These are phyloP conservation scores for Globisporangium viniferum DNA, from an alignment of 352 stramenopile species.

Conservation along the genomic window DNA sequence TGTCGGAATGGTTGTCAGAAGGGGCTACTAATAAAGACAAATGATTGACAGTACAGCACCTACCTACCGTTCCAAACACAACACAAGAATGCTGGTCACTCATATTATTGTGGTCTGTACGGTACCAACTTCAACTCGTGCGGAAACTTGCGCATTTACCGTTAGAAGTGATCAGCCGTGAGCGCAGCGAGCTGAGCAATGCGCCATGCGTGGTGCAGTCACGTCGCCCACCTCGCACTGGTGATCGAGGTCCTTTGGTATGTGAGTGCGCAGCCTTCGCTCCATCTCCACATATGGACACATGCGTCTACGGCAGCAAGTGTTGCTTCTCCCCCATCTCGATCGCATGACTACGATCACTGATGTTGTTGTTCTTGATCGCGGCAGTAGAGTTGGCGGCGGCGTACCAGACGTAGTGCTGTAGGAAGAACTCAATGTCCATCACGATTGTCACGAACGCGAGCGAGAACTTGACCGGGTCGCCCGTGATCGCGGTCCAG, in stretches of 20 bases:
- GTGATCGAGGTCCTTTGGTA: no score
- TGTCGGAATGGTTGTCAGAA: neutral
- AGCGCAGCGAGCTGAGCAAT: no score
- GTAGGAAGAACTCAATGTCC: constrained; percentile 95
- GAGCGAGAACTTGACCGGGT: constrained; percentile 95
- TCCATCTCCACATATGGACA: neutral
- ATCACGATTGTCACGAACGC: constrained; percentile 96
- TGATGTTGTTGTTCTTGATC: neutral
- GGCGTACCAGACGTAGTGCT: constrained; percentile 95
- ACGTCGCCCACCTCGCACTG: no score
- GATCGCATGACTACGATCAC: constrained; percentile 24
- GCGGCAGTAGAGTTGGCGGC: neutral
- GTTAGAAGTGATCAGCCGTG: no score
- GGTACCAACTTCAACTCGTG: neutral
- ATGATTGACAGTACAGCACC: no score
- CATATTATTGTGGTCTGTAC: neutral
- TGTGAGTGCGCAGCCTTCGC: no score
- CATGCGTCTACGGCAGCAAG: neutral
- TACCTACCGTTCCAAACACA: no score
- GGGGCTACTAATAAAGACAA: neutral
- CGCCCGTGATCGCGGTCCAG: constrained; percentile 93
- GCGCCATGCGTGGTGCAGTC: no score
- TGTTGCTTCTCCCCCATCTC: constrained; percentile 2
- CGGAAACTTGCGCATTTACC: no score
- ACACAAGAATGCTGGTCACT: no score